Percentiles rank a stretch among this genome's conserved stretches.
phyloP scores from a whole-genome alignment of 169 alveolate genomes.

The Plasmodium yoelii region DNA sequence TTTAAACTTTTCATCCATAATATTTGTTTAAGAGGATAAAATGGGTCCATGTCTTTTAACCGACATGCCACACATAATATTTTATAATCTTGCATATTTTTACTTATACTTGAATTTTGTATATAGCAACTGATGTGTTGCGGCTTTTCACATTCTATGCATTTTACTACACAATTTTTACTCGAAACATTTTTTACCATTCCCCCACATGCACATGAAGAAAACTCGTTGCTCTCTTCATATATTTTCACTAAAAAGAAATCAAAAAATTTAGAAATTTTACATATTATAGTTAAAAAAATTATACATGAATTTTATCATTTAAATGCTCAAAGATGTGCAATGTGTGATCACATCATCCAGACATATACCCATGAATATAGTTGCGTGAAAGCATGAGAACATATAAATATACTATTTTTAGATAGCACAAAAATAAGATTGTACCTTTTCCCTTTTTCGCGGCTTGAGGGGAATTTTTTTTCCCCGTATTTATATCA shows the following conservation, averaged over 20 bases:
- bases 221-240: slow-evolving; percentile 61
- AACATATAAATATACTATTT: background rate
- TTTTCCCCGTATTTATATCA: slow-evolving; percentile 25
- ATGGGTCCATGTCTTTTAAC: slow-evolving; percentile 83
- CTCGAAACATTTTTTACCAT: slow-evolving; percentile 37
- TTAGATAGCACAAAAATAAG: background rate
- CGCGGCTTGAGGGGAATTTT: slow-evolving; percentile 1
- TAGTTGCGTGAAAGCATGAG: background rate
- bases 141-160: slow-evolving; percentile 63
- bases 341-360: background rate
- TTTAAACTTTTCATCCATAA: slow-evolving; percentile 82
- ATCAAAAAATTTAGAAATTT: background rate
- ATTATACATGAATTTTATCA: no score
- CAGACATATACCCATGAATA: background rate
- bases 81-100: slow-evolving; percentile 71
- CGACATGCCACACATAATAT: slow-evolving; percentile 84
- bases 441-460: slow-evolving; percentile 54
- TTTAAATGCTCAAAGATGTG: no score
- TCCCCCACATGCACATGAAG: slow-evolving; percentile 75
- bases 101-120: slow-evolving; percentile 49
- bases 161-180: slow-evolving; percentile 61
- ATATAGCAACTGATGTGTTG: slow-evolving; percentile 69
- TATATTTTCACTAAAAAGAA: slow-evolving; percentile 38
- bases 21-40: slow-evolving; percentile 80
- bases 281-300: no score